Percentiles rank a stretch among this genome's conserved stretches.
These are phyloP conservation scores for Byssoonygena ceratinophila DNA, from an alignment of 2,329 filamentous ascomycete genomes.

Conservation along the genomic window DNA sequence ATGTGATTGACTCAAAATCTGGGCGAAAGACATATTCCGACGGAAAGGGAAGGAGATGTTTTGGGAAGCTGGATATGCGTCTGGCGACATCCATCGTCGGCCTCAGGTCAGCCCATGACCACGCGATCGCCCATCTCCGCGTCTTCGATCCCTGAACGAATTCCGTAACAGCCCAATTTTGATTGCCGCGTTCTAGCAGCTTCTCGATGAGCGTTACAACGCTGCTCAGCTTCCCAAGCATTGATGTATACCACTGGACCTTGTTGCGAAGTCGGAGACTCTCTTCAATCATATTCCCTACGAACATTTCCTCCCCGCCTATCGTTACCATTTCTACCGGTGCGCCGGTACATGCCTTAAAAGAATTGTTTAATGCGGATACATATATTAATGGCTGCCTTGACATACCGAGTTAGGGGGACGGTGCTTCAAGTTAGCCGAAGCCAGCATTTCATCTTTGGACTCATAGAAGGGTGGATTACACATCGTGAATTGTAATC, in stretches of 20 bases:
- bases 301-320: constrained; percentile 69
- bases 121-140: constrained; percentile 74
- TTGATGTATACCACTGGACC: constrained; percentile 80
- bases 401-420: constrained; percentile 57
- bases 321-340: constrained; percentile 73
- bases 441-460: constrained; percentile 53
- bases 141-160: constrained; percentile 71
- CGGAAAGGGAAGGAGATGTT: constrained; percentile 44
- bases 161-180: constrained; percentile 72
- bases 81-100: constrained; percentile 45
- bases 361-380: not conserved
- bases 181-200: constrained; percentile 46
- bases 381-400: not conserved
- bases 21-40: constrained; percentile 40
- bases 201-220: constrained; percentile 52
- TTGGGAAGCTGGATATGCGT: constrained; percentile 37
- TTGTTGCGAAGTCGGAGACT: constrained; percentile 49
- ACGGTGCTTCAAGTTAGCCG: constrained; percentile 54
- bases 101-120: constrained; percentile 64
- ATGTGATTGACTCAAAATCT: constrained; percentile 22
- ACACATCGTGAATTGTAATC: constrained; percentile 76
- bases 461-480: constrained; percentile 94
- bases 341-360: constrained; percentile 56
- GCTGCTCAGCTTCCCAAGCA: constrained; percentile 75
- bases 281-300: constrained; percentile 59